These are phyloP conservation scores for Boletus barrowsii DNA, from an alignment of 768 basidiomycete genomes.

Conservation along the genomic window DNA sequence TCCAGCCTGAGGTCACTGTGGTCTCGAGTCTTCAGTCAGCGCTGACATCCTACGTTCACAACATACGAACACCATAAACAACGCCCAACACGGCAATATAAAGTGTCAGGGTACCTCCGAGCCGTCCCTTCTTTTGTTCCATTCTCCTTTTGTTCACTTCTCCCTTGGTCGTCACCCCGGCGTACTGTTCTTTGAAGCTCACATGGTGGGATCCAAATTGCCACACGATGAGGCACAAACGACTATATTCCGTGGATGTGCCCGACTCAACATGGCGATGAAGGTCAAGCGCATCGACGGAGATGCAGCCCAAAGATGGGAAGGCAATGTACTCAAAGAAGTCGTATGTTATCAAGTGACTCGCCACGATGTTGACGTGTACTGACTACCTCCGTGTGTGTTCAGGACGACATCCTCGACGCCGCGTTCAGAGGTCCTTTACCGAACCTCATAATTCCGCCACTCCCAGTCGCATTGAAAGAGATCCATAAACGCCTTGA, in stretches of 20 bases:
- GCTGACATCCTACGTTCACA: no score
- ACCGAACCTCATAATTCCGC: conserved; percentile 1
- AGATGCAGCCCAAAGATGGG: neutral
- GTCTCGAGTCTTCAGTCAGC: no score
- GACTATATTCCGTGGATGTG: neutral
- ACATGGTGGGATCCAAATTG: no score
- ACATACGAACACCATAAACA: neutral
- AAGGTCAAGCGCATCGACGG: neutral
- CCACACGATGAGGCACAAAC: neutral
- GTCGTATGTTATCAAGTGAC: neutral
- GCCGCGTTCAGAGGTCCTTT: neutral
- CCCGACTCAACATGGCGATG: conserved; percentile 1
- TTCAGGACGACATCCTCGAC: neutral
- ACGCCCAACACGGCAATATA: neutral
- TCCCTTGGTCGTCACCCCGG: no score
- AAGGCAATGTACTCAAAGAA: neutral
- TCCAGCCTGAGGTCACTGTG: no score
- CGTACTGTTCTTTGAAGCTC: no score
- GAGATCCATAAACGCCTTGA: conserved; percentile 1
- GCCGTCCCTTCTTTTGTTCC: no score
- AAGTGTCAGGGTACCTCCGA: no score
- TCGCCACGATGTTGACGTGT: no score
- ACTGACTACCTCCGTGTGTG: no score
- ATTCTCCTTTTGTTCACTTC: no score
- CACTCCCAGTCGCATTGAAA: neutral